These are phyloP conservation scores for Penicillium palitans DNA, from an alignment of 2,329 filamentous ascomycete species.

Conservation along the genomic window DNA sequence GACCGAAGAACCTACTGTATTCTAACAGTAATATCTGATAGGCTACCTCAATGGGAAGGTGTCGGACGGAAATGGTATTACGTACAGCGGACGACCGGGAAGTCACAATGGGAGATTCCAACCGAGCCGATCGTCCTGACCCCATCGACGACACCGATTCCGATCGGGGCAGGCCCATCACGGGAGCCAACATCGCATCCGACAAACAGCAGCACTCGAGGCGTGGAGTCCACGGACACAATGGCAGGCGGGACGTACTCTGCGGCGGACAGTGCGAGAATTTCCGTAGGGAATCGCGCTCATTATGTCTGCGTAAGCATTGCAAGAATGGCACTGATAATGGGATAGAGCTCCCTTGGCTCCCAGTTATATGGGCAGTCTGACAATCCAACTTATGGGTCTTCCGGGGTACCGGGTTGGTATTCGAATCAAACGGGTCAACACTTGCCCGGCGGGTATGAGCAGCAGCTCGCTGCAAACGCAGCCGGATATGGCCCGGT, in stretches of 20 bases:
- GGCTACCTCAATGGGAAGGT: conserved; percentile 45
- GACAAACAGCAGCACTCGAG: conserved; percentile 23
- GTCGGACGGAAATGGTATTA: conserved; percentile 42
- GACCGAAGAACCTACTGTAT: background rate
- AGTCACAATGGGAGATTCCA: conserved; percentile 44
- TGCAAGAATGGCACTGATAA: conserved; percentile 29
- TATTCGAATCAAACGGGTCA: conserved; percentile 20
- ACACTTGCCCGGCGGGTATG: conserved; percentile 7
- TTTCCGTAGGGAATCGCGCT: conserved; percentile 31
- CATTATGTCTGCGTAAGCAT: conserved; percentile 22
- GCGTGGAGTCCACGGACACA: conserved; percentile 10
- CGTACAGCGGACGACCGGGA: conserved; percentile 42
- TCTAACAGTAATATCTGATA: conserved; percentile 12
- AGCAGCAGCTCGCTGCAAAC: background rate
- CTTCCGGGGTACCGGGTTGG: conserved; percentile 18
- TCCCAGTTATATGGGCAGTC: conserved; percentile 19
- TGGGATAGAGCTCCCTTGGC: conserved; percentile 27
- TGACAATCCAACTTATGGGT: conserved; percentile 16
- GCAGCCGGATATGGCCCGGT: conserved; percentile 8
- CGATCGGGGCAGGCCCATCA: conserved; percentile 30
- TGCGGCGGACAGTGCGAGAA: conserved; percentile 21
- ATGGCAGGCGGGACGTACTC: conserved; percentile 18
- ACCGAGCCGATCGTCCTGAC: conserved; percentile 42
- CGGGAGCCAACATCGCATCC: conserved; percentile 28
- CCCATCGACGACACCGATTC: conserved; percentile 35